Evolutionary conservation across 306 rosid genomes (phyloP).

Genomic region (Crotalaria pallida): DNA sequence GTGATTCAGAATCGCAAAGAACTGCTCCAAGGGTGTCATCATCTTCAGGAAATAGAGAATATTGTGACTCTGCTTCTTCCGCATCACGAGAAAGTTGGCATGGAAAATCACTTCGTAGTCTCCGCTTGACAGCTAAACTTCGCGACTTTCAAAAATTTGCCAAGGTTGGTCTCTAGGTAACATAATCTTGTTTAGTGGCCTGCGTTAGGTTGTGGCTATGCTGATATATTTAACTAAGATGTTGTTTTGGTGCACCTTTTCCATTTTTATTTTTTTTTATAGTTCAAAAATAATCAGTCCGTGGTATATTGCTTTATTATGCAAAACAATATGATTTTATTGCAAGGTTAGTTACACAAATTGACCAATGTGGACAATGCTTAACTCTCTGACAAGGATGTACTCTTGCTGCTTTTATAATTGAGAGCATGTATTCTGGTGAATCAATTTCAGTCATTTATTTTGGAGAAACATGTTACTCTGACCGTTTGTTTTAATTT

Average conservation of each 20-base stretch:
- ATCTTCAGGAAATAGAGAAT: constrained; percentile 48
- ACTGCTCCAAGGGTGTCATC: constrained; percentile 59
- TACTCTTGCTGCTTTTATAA: not conserved
- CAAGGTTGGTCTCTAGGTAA: constrained; percentile 49
- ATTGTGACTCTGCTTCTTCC: constrained; percentile 50
- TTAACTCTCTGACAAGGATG: not conserved
- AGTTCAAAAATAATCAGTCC: not conserved
- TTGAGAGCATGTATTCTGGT: not conserved
- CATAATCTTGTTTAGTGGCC: not conserved
- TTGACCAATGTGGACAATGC: not conserved
- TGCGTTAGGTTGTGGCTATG: not conserved
- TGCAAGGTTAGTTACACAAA: not conserved
- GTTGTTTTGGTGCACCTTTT: not conserved
- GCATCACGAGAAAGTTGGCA: constrained; percentile 67
- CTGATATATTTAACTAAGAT: not conserved
- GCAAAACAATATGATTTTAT: not conserved
- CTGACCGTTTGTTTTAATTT: not conserved
- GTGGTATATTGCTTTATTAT: not conserved
- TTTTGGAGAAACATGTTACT: constrained; percentile 8
- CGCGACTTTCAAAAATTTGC: constrained; percentile 89
- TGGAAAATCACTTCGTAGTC: constrained; percentile 62
- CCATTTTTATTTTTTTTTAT: not conserved
- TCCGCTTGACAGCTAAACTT: constrained; percentile 79
- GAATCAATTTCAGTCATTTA: not conserved
- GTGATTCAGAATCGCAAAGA: constrained; percentile 64